Conservation (phyloP, 2,329 filamentous ascomycete species). For the Diaporthe vaccinii region DNA sequence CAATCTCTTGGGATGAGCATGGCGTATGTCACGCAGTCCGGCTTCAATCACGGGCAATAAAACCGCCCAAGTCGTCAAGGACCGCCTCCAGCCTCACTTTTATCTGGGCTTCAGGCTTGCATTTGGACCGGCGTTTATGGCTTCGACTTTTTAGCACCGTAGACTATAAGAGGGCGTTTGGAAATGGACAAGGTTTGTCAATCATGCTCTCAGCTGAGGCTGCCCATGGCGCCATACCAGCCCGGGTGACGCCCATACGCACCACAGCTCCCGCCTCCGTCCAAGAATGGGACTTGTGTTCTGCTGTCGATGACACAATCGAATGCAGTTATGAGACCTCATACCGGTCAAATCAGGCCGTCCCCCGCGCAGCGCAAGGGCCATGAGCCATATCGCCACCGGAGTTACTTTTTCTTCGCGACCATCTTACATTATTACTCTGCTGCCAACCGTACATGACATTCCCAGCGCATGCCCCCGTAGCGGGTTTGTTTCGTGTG, state of each 20-base stretch:
- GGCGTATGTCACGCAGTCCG: not conserved
- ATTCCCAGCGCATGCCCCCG: too few species aligned
- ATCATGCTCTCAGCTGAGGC: conserved; percentile 1
- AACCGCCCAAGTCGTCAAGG: not conserved
- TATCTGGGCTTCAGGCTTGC: not conserved
- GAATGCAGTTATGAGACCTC: not conserved
- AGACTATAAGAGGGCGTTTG: not conserved
- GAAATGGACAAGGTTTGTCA: not conserved
- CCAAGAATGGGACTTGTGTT: not conserved
- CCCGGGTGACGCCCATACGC: not conserved
- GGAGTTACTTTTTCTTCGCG: not conserved
- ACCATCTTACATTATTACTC: not conserved
- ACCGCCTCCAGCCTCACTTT: not conserved
- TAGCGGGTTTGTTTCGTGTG: not conserved
- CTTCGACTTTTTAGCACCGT: not conserved
- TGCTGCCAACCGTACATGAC: not conserved
- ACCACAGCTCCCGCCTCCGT: not conserved
- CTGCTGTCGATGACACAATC: not conserved
- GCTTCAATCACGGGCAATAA: not conserved
- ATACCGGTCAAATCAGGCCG: not conserved
- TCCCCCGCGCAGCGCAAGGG: not conserved
- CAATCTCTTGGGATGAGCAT: conserved; percentile 73
- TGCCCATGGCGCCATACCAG: not conserved
- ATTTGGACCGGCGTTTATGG: conserved; percentile 10
- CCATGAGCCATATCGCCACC: not conserved